These are phyloP conservation scores for Mycena olivaceomarginata DNA, from an alignment of 768 basidiomycete species.

Conservation along the genomic window DNA sequence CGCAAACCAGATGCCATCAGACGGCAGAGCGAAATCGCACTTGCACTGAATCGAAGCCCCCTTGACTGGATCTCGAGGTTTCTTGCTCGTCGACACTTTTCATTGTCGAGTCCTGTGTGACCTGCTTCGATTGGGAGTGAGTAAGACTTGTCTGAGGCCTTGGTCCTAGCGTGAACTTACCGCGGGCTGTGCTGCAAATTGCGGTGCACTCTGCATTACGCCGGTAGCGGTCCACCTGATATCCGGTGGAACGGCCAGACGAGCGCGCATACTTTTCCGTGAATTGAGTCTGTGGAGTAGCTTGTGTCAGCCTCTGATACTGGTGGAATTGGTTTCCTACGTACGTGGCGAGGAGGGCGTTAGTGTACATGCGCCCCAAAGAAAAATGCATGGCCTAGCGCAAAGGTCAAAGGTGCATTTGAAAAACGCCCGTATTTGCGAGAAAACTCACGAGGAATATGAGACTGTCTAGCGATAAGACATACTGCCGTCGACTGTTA, in stretches of 20 bases:
- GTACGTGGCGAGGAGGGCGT: conserved; percentile 8
- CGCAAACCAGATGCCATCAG: neutral
- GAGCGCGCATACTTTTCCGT: neutral
- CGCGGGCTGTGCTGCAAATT: neutral
- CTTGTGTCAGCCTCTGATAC: neutral
- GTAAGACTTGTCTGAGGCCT: neutral
- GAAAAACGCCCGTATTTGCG: too few species aligned
- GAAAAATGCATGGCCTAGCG: conserved; percentile 6
- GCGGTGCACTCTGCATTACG: neutral
- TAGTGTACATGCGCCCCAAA: conserved; percentile 11
- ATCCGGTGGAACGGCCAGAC: neutral
- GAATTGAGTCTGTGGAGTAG: conserved; percentile 1
- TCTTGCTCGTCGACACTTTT: neutral
- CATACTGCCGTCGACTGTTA: neutral
- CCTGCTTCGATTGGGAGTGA: neutral
- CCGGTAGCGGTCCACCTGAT: neutral
- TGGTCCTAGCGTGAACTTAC: neutral
- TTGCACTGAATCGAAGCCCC: conserved; percentile 1
- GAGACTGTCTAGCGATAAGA: neutral
- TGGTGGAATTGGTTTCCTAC: neutral
- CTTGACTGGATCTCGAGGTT: neutral
- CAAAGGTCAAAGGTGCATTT: neutral
- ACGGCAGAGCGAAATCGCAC: neutral
- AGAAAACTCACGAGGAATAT: conserved; percentile 4
- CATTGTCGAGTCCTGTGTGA: neutral